Percentiles rank a stretch among this genome's conserved stretches.
phyloP scores from a whole-genome alignment of 352 stramenopile genomes.

The Globisporangium viniferum region DNA sequence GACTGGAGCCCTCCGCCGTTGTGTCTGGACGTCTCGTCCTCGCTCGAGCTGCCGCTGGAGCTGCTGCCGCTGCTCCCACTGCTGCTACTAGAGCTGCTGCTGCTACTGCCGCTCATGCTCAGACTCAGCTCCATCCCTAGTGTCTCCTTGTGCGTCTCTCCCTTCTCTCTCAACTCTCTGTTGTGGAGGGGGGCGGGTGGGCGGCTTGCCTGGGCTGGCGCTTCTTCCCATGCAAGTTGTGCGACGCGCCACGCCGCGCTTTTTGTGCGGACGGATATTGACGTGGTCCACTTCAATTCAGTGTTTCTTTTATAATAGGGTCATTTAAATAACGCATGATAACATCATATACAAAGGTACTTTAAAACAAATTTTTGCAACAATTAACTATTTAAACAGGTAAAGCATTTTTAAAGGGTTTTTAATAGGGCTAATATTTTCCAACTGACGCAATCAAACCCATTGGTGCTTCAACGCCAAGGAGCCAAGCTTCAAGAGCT shows the following conservation, averaged over 20 bases:
- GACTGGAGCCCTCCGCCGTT: conserved; percentile 17
- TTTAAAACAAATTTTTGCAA: no score
- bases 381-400: background rate
- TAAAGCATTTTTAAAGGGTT: background rate
- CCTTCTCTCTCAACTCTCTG: background rate
- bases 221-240: conserved; percentile 9
- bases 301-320: background rate
- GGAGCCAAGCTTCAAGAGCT: no score
- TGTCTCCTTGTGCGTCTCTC: background rate
- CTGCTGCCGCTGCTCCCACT: conserved; percentile 29
- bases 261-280: conserved; percentile 2
- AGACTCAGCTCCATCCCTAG: conserved; percentile 6
- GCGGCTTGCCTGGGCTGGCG: conserved; percentile 2
- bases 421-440: background rate
- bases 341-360: background rate
- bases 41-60: conserved; percentile 44
- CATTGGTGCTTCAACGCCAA: background rate
- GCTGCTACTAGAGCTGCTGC: conserved; percentile 22
- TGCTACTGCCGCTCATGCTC: conserved; percentile 34
- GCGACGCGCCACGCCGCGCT: conserved; percentile 4
- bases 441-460: background rate
- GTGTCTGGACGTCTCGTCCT: conserved; percentile 29
- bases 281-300: conserved; percentile 1
- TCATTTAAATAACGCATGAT: background rate
- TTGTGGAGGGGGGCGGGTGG: background rate